Conservation (phyloP, 2,329 filamentous ascomycete species). For the Ilyonectria robusta region DNA sequence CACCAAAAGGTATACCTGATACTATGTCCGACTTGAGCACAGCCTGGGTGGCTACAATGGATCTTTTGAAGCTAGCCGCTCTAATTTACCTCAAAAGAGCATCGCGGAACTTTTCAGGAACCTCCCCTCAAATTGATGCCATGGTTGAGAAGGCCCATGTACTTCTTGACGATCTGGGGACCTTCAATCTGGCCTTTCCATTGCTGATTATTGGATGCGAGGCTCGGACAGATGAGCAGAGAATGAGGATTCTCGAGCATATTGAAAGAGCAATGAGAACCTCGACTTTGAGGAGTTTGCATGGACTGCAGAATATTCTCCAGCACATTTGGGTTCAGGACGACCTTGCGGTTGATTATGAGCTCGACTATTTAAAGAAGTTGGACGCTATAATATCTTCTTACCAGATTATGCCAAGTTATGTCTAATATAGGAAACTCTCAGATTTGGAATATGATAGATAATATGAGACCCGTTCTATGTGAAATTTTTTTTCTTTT, state of each 20-base stretch:
- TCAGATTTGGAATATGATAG: conserved; percentile 6
- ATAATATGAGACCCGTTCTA: conserved; percentile 10
- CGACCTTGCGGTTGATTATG: conserved; percentile 10
- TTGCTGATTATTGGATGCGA: conserved; percentile 14
- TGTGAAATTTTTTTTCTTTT: conserved; percentile 11
- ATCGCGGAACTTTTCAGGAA: conserved; percentile 12
- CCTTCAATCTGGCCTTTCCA: conserved; percentile 13
- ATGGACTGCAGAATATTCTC: conserved; percentile 14
- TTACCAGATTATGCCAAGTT: conserved; percentile 13
- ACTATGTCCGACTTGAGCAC: conserved; percentile 9
- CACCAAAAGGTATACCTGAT: conserved; percentile 12
- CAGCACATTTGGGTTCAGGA: conserved; percentile 11
- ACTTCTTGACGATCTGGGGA: conserved; percentile 13
- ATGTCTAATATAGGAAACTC: conserved; percentile 13
- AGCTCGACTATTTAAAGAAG: conserved; percentile 11
- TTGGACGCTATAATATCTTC: conserved; percentile 13
- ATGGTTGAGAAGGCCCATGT: conserved; percentile 13
- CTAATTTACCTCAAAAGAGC: conserved; percentile 14
- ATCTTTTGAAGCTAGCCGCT: conserved; percentile 13
- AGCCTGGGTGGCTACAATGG: conserved; percentile 12
- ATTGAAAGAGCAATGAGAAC: conserved; percentile 14
- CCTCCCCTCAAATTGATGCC: conserved; percentile 12
- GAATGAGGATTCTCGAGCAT: conserved; percentile 12
- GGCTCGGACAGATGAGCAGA: conserved; percentile 10
- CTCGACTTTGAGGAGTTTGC: conserved; percentile 13